phyloP scores from a whole-genome alignment of 805 yeast species.

The Wickerhamiella azyma region DNA sequence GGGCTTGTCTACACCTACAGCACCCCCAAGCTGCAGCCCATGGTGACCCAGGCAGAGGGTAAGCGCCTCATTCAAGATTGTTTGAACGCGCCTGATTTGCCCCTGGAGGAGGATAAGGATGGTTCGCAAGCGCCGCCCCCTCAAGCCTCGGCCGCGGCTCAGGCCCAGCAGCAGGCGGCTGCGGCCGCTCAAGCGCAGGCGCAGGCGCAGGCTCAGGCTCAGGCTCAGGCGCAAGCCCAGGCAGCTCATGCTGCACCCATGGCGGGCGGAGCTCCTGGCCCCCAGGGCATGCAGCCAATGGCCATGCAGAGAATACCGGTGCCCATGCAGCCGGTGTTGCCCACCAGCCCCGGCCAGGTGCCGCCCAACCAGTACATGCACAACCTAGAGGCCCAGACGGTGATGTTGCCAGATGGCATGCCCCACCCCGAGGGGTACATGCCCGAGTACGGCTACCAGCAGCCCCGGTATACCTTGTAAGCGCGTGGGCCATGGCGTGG shows the following conservation, averaged over 20 bases:
- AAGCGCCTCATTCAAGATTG: slow-evolving; percentile 94
- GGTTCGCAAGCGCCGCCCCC: slow-evolving; percentile 31
- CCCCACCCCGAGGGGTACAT: slow-evolving; percentile 12
- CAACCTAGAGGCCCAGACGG: slow-evolving; percentile 6
- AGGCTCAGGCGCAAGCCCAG: too few species aligned
- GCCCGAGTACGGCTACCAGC: slow-evolving; percentile 13
- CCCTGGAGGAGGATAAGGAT: slow-evolving; percentile 24
- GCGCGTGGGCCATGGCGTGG: too few species aligned
- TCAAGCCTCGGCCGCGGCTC: slow-evolving; percentile 27
- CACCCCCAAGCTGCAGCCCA: slow-evolving; percentile 96
- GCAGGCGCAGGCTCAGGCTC: slow-evolving; percentile 1
- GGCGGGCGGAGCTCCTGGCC: background rate
- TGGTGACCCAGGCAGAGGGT: slow-evolving; percentile 95
- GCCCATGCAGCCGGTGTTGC: slow-evolving; percentile 1
- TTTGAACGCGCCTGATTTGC: slow-evolving; percentile 89
- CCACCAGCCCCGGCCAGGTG: slow-evolving; percentile 2
- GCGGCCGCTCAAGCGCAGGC: slow-evolving; percentile 27
- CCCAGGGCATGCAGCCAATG: slow-evolving; percentile 7
- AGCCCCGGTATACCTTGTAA: slow-evolving; percentile 7
- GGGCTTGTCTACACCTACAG: slow-evolving; percentile 97
- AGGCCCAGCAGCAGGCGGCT: background rate
- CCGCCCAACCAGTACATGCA: slow-evolving; percentile 6
- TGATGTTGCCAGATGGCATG: slow-evolving; percentile 4
- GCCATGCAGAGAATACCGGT: background rate
- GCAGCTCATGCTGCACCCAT: background rate